Evolutionary conservation across 1,284 basidiomycete species (phyloP).

Genomic region (Rhodotorula sp.): DNA sequence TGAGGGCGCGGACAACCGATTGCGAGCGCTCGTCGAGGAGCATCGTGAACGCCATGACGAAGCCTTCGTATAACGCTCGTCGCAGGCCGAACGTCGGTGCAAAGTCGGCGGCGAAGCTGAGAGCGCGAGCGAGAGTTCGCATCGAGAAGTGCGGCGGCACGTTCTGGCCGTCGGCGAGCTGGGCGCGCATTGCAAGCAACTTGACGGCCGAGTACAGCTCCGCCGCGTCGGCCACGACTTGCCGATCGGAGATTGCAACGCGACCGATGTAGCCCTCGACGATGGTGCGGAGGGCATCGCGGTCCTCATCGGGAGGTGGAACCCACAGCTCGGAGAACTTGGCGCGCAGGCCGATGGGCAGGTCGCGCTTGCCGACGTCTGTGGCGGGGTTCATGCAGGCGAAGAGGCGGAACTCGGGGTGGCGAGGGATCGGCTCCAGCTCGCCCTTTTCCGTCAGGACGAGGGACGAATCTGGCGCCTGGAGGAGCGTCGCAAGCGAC

Average conservation of each 20-base stretch:
- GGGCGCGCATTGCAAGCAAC: conserved; percentile 70
- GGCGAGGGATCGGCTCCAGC: conserved; percentile 82
- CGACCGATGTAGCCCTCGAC: conserved; percentile 87
- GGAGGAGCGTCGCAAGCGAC: conserved; percentile 81
- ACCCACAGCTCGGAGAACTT: conserved; percentile 97
- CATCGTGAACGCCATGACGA: conserved; percentile 97
- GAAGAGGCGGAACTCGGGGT: conserved; percentile 93
- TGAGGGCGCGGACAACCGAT: conserved; percentile 64
- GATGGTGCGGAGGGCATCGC: conserved; percentile 84
- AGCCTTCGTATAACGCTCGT: conserved; percentile 91
- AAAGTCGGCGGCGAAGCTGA: conserved; percentile 86
- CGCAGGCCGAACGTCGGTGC: conserved; percentile 75
- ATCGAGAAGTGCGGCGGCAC: conserved; percentile 96
- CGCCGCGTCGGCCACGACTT: conserved; percentile 84
- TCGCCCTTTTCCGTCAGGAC: conserved; percentile 93
- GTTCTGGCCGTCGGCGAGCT: conserved; percentile 91
- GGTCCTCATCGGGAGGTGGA: conserved; percentile 85
- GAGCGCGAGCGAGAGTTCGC: conserved; percentile 87
- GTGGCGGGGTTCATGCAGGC: conserved; percentile 99
- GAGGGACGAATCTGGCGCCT: conserved; percentile 81
- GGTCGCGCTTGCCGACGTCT: conserved; percentile 96
- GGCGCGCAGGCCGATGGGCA: conserved; percentile 83
- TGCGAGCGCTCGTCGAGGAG: conserved; percentile 63
- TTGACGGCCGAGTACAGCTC: conserved; percentile 88
- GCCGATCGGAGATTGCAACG: conserved; percentile 77